Conservation (phyloP, 768 basidiomycete species). For the Calocybe cyanea region DNA sequence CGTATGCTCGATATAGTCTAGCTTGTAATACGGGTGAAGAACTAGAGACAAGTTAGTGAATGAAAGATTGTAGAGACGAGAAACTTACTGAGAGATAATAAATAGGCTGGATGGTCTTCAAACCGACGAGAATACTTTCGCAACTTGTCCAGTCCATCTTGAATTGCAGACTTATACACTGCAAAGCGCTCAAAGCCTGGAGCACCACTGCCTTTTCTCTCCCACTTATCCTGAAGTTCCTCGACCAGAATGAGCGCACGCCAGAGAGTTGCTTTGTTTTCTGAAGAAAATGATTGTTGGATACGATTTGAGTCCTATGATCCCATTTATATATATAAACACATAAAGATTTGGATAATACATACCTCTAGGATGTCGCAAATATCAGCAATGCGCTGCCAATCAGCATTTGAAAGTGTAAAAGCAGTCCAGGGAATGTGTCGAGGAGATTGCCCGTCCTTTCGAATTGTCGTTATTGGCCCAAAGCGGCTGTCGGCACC, state of each 20-base stretch:
- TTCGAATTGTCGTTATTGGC: constrained; percentile 8
- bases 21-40: too few species aligned
- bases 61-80: too few species aligned
- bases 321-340: not conserved
- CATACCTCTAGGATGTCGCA: constrained; percentile 4
- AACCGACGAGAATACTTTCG: constrained; percentile 18
- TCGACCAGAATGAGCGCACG: constrained; percentile 24
- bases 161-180: constrained; percentile 18
- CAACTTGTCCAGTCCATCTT: constrained; percentile 20
- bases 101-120: constrained; percentile 15
- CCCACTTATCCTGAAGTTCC: constrained; percentile 24
- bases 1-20: too few species aligned
- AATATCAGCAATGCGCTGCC: constrained; percentile 4
- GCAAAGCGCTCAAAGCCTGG: constrained; percentile 6
- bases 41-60: too few species aligned
- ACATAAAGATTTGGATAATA: not conserved
- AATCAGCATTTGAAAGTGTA: constrained; percentile 1
- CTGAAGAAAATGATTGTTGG: constrained; percentile 21
- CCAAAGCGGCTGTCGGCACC: constrained; percentile 2
- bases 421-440: constrained; percentile 10
- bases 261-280: constrained; percentile 21
- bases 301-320: constrained; percentile 17
- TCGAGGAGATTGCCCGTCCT: not conserved
- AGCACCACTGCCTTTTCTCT: constrained; percentile 15
- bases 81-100: constrained; percentile 24